phyloP scores from a whole-genome alignment of 2,329 filamentous ascomycete genomes.

The Nannizziopsis barbatae region DNA sequence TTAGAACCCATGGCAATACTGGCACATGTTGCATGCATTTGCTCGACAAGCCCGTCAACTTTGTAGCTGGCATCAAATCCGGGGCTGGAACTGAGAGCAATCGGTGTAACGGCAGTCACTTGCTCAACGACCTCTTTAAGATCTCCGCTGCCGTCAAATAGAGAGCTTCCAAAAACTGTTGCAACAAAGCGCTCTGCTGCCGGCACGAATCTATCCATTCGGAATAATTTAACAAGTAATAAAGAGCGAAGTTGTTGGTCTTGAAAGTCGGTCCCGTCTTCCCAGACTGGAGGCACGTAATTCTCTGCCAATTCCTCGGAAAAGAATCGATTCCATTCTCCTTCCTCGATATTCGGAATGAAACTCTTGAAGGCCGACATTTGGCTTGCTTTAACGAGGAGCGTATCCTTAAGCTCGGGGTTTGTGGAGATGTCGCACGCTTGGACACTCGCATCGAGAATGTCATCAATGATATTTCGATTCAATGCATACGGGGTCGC shows the following conservation, averaged over 20 bases:
- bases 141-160: conserved; percentile 78
- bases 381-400: conserved; percentile 56
- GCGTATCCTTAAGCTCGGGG: conserved; percentile 52
- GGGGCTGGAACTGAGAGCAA: conserved; percentile 85
- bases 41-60: conserved; percentile 86
- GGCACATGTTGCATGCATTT: conserved; percentile 68
- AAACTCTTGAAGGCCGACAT: conserved; percentile 63
- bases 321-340: conserved; percentile 72
- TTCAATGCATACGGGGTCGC: conserved; percentile 96
- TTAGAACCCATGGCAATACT: conserved; percentile 99
- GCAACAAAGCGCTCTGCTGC: conserved; percentile 82
- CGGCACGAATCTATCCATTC: conserved; percentile 89
- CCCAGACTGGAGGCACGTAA: conserved; percentile 66
- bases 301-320: conserved; percentile 78
- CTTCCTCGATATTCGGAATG: conserved; percentile 50
- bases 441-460: conserved; percentile 66
- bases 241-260: conserved; percentile 75
- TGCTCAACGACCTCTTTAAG: conserved; percentile 74
- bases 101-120: conserved; percentile 71
- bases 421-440: conserved; percentile 69
- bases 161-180: conserved; percentile 68
- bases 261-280: conserved; percentile 49
- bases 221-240: conserved; percentile 84
- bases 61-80: conserved; percentile 99
- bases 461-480: conserved; percentile 71